A percentile compares a stretch with the other conserved stretches of the same genome.
Evolutionary conservation across 139 green algal species (phyloP).

Genomic region (Penium margaritaceum): DNA sequence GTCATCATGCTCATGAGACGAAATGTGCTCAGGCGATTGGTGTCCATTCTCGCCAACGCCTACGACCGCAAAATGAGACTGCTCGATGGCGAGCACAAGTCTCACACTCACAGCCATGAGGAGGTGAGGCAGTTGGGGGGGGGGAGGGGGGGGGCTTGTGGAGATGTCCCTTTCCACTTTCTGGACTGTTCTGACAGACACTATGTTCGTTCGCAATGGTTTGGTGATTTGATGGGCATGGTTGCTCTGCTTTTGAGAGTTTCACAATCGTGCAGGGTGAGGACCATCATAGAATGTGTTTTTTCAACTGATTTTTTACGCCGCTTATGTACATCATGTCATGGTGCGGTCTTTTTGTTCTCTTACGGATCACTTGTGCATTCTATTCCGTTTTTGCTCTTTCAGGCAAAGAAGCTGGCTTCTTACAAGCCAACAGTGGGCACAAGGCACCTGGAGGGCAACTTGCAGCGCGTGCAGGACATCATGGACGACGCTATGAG

Average conservation of each 20-base stretch:
- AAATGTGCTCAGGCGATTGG: slow-evolving; percentile 28
- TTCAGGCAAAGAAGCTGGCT: slow-evolving; percentile 34
- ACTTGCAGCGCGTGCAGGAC: slow-evolving; percentile 38
- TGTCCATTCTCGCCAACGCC: slow-evolving; percentile 38
- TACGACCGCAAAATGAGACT: slow-evolving; percentile 15
- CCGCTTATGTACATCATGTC: no score
- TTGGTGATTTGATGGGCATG: no score
- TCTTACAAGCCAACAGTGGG: slow-evolving; percentile 17
- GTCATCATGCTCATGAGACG: slow-evolving; percentile 27
- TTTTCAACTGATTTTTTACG: no score
- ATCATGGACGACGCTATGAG: slow-evolving; percentile 27
- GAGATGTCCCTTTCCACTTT: no score
- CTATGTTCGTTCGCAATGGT: no score
- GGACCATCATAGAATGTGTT: no score
- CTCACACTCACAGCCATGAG: slow-evolving; percentile 23
- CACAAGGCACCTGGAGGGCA: slow-evolving; percentile 10
- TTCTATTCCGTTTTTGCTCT: background rate
- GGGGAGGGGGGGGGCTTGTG: no score
- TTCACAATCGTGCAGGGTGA: no score
- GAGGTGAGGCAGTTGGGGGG: slow-evolving; percentile 30
- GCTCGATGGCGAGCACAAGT: slow-evolving; percentile 29
- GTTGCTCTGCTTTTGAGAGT: no score
- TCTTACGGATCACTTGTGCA: no score
- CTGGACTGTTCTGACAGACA: no score
- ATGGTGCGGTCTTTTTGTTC: no score